Percentiles rank a stretch among this genome's conserved stretches.
phyloP scores from a whole-genome alignment of 306 rosid genomes.

The Malus sieversii region DNA sequence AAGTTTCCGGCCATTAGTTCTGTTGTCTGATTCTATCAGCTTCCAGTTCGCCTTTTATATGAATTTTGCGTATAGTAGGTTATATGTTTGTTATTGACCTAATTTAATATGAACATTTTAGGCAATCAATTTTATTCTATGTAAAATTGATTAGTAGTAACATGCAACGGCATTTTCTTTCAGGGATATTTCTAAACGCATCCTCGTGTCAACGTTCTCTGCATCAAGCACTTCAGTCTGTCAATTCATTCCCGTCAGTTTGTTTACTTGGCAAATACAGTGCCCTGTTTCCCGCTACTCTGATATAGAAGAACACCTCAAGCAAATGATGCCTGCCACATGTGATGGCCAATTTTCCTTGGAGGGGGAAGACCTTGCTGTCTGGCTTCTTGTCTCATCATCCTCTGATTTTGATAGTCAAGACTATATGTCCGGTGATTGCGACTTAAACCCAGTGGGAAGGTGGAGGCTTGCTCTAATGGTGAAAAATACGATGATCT shows the following conservation, averaged over 20 bases:
- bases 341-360: constrained; percentile 28
- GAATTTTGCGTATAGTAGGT: neutral
- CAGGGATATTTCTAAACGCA: constrained; percentile 71
- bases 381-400: constrained; percentile 68
- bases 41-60: neutral
- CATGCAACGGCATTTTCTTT: constrained; percentile 12
- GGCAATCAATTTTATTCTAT: neutral
- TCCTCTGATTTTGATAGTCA: constrained; percentile 33
- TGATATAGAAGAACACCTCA: constrained; percentile 33
- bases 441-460: constrained; percentile 32
- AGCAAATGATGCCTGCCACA: constrained; percentile 45
- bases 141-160: constrained; percentile 18
- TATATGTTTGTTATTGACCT: neutral
- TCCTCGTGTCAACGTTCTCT: constrained; percentile 51
- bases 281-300: constrained; percentile 27
- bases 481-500: constrained; percentile 40
- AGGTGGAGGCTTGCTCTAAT: constrained; percentile 73
- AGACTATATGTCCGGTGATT: constrained; percentile 24
- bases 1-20: neutral
- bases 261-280: constrained; percentile 42
- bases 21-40: neutral
- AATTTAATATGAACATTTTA: neutral
- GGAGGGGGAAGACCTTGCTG: constrained; percentile 46
- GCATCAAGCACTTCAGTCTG: constrained; percentile 39
- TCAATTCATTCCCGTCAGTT: constrained; percentile 59